Evolutionary conservation across 345 rosid species (phyloP), one percentile per base, ranked within the genome.

Genomic region (Lumnitzera littorea): DNA sequence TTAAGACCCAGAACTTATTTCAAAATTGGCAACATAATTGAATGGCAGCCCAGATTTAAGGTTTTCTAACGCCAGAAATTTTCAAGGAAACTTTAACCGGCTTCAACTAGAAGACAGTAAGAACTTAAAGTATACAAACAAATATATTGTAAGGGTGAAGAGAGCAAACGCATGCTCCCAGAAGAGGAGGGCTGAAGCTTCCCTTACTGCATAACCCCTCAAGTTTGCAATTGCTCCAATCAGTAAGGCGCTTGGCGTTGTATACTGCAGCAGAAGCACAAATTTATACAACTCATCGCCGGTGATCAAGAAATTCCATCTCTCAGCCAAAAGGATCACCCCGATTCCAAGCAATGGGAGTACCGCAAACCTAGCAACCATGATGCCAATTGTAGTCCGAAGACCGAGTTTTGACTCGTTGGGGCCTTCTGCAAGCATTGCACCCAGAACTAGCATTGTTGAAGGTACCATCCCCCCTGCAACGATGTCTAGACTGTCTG

Each of bases 401-500:
- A 65, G 47, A 46, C 85, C 80, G 0, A 80, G 80, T 11, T 55
- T 67, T 0, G 82, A 80, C 54, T 65, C 72, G 4, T 64, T 63
- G 12, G 74, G 73, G 17, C 78, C 76, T 55, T 80, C 78, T 0
- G 63, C 56, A 2, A 71, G 55, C 74, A 72, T 67, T 50, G 72
- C 75, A 36, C 74, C 78, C 1, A 70, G 53, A 25, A 76, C 50
- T 60, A 94, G 97, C 99, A 88, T 90, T 72, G 86, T 97, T 1
- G 97, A 90, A 2, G 99, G 97, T 60, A 94, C 99, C 95, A 78
- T 81, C 16, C 95, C 97, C 3, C 87, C 87, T 0, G 73, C 99
- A 74, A 94, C 57, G 62, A 94, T 90, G 67, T 81, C 80, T 55
- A 94, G 74, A 69, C 97, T 94, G 70, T 90, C 99, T 0, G 95